A percentile compares a stretch with the other conserved stretches of the same genome.
Evolutionary conservation across 768 basidiomycete species (phyloP).

Genomic region (Tricholoma bakamatsutake): DNA sequence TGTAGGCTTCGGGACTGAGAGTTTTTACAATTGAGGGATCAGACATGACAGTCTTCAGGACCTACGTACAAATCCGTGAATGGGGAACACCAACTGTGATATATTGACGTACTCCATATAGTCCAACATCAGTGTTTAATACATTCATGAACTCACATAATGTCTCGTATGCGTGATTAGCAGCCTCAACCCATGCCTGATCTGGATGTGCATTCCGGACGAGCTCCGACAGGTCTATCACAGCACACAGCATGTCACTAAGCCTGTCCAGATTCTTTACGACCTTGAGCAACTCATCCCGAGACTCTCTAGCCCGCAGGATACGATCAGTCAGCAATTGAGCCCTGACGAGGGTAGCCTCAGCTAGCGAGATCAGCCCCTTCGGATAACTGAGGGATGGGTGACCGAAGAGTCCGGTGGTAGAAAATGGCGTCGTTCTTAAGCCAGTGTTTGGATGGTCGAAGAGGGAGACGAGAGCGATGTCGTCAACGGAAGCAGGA

Average conservation of each 20-base stretch:
- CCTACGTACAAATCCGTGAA: constrained; percentile 36
- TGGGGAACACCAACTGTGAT: constrained; percentile 5
- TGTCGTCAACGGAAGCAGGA: constrained; percentile 62
- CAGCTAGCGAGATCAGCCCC: constrained; percentile 65
- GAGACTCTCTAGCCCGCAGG: constrained; percentile 62
- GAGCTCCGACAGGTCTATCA: constrained; percentile 94
- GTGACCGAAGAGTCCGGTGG: constrained; percentile 85
- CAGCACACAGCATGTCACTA: constrained; percentile 92
- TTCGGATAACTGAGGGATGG: constrained; percentile 62
- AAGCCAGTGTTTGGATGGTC: constrained; percentile 49
- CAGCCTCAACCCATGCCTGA: constrained; percentile 71
- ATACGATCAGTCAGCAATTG: constrained; percentile 82
- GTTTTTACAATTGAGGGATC: constrained; percentile 62
- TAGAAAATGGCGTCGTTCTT: constrained; percentile 36
- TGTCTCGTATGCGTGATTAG: constrained; percentile 83
- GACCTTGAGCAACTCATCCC: constrained; percentile 72
- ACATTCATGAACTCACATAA: constrained; percentile 98
- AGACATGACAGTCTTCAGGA: constrained; percentile 62
- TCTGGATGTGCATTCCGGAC: constrained; percentile 93
- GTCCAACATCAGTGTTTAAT: constrained; percentile 86
- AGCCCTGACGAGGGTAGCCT: constrained; percentile 77
- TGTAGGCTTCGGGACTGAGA: constrained; percentile 68
- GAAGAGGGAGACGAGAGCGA: constrained; percentile 61
- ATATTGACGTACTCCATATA: constrained; percentile 69
- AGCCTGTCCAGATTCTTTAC: constrained; percentile 96